A percentile compares a stretch with the other conserved stretches of the same genome.
Conservation (phyloP, 2,329 filamentous ascomycete species). For the Zymoseptoria ardabiliae region DNA sequence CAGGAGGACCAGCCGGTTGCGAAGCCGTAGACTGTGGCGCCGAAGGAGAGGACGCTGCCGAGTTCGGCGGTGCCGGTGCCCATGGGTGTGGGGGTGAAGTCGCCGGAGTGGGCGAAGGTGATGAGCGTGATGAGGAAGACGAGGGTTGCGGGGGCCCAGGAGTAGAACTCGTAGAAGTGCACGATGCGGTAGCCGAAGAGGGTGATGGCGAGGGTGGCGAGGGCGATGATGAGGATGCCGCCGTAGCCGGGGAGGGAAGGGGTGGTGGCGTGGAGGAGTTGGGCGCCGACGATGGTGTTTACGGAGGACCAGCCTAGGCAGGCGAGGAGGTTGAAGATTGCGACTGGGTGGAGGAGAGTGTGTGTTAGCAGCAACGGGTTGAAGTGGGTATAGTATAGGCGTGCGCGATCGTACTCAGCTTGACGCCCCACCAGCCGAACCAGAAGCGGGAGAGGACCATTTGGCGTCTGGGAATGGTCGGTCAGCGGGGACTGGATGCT, state of each 20-base stretch:
- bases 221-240: constrained; percentile 66
- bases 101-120: constrained; percentile 58
- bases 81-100: constrained; percentile 58
- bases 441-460: constrained; percentile 75
- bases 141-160: constrained; percentile 65
- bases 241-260: constrained; percentile 61
- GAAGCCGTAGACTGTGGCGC: constrained; percentile 60
- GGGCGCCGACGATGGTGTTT: constrained; percentile 72
- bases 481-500: too few relatives aligned
- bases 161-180: constrained; percentile 68
- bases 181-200: constrained; percentile 70
- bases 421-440: constrained; percentile 50
- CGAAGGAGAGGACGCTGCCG: constrained; percentile 57
- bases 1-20: constrained; percentile 67
- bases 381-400: constrained; percentile 4
- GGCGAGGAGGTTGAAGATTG: constrained; percentile 62
- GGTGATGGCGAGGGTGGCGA: constrained; percentile 61
- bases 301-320: constrained; percentile 70
- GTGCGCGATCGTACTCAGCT: constrained; percentile 38
- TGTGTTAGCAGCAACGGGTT: not conserved
- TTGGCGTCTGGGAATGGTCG: constrained; percentile 46
- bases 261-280: constrained; percentile 70
- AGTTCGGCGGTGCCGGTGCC: constrained; percentile 51
- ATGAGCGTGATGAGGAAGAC: constrained; percentile 67
- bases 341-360: constrained; percentile 41